Percentiles rank a stretch among this genome's conserved stretches.
These are phyloP conservation scores for Dactylellina haptotyla DNA, from an alignment of 2,329 filamentous ascomycete species.

Conservation along the genomic window DNA sequence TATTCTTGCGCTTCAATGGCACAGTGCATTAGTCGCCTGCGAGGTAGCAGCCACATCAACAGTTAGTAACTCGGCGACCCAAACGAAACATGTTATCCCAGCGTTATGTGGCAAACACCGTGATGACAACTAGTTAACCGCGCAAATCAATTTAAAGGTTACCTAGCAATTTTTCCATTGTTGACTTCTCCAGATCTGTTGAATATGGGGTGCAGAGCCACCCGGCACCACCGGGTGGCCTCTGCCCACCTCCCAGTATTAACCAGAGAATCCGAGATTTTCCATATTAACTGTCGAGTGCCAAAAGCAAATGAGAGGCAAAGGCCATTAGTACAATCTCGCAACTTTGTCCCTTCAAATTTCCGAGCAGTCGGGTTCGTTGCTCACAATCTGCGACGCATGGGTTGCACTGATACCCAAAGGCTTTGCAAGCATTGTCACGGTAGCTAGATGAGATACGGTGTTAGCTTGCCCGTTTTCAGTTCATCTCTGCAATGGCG, in stretches of 20 bases:
- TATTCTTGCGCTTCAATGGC: conserved; percentile 70
- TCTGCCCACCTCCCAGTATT: conserved; percentile 66
- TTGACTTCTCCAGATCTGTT: conserved; percentile 73
- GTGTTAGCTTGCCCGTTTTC: conserved; percentile 5
- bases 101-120: background rate
- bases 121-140: conserved; percentile 32
- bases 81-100: background rate
- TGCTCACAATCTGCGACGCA: conserved; percentile 73
- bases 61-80: conserved; percentile 35
- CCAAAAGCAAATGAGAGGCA: conserved; percentile 58
- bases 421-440: conserved; percentile 63
- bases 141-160: background rate
- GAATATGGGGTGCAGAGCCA: conserved; percentile 76
- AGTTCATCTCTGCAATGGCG: conserved; percentile 49
- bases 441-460: conserved; percentile 60
- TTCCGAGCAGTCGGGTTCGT: conserved; percentile 27
- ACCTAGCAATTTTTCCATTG: conserved; percentile 75
- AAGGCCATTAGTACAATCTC: background rate
- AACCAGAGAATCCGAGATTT: conserved; percentile 72
- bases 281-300: conserved; percentile 78
- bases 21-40: conserved; percentile 78
- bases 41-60: conserved; percentile 37
- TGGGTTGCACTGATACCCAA: conserved; percentile 72
- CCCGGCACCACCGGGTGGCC: conserved; percentile 75
- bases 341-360: background rate